Base-by-base conservation (phyloP, 768 basidiomycete genomes). In the Dioszegia crocea region DNA sequence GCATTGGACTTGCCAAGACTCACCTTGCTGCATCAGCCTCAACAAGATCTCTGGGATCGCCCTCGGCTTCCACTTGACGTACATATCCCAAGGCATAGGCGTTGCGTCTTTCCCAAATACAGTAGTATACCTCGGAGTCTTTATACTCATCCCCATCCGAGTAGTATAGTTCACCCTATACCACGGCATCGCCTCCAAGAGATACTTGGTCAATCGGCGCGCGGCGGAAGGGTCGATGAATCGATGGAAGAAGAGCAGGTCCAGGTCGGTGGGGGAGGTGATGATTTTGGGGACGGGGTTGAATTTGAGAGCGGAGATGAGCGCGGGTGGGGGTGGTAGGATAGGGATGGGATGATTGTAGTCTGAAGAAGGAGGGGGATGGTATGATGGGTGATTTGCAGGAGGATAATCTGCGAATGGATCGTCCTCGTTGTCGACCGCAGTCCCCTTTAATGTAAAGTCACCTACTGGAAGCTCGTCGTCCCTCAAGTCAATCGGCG, bases 61-160 rank as follows among this genome's bases (percentile, higher is more conserved):
- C 5, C 76, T 55, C 1, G 76, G 76, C 30, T 50, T 61, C 21
- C 58, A 61, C 29, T 67, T 74, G 43, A 63, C 61, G 56, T 78
- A 78, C 17, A 62, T 65, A 29, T 58, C 60, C 67, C 66, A 67
- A 3, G 61, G 59, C 9, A 54, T 57, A 3, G 59, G 48, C 5
- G 70, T 73, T 21, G 56, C 38, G 55, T 76, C 74, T 33, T 74
- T 74, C n/a, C 74, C 74, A 62, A 72, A 76, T 2, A 76, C 74
- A 1, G 74, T 74, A 8, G 74, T 76, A 38, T 62, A 76, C 44
- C 74, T 63, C 10, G 74, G 74, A 4, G 74, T 76, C 45, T 69
- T 73, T 43, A 73, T 67, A 17, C 63, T 45, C 24, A 70, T 65
- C 4, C 68, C 69, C 19, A 17, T 33, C 24, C 66, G 60, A 33